Evolutionary conservation across 1,284 basidiomycete genomes (phyloP), one percentile per base, ranked within the genome.

Genomic region (Ganoderma lucidum): DNA sequence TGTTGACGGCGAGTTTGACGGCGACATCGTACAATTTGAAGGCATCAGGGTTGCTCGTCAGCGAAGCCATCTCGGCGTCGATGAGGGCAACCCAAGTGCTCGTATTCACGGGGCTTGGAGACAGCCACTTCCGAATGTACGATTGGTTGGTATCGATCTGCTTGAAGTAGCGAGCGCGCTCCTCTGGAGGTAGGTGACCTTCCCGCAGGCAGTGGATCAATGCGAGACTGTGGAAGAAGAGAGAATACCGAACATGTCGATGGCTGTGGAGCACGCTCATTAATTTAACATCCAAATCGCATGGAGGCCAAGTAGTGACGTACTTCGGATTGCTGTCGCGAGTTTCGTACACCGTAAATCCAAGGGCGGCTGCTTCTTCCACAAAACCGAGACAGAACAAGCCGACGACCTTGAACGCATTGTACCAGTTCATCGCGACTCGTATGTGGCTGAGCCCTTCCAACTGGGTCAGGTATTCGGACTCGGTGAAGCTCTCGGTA

Each of bases 171-270:
- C 76, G 78, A 0, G 73, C 69, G 28, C 82, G 82, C 28, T 78
- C 74, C n/a, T 82, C 79, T 14, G 78, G 78, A 9, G 82, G 67
- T 4, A 87, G 70, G 3, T 78, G 73, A 2, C 83, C 84, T 70
- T 82, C 81, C 63, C 89, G 83, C 41, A 92, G 75, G 73, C 86
- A 88, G 9, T 84, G 83, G 68, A 90, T 85, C 80, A 92, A 79
- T 0, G 90, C 85, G 37, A 92, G 80, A 73, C 84, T 88, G 73
- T 92, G 91, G 77, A 90, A 92, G 78, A 91, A 92, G 2, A 91
- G 80, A 0, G 84, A 84, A 76, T 88, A 92, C 59, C 90, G 90
- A 53, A 86, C 85, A 75, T 90, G 90, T 48, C 90, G 82, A 79
- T 91, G 90, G 75, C 90, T 91, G 62, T 9, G 28, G 19, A 58